Evolutionary conservation across 1,284 basidiomycete species (phyloP).

Genomic region (Athelia psychrophila): DNA sequence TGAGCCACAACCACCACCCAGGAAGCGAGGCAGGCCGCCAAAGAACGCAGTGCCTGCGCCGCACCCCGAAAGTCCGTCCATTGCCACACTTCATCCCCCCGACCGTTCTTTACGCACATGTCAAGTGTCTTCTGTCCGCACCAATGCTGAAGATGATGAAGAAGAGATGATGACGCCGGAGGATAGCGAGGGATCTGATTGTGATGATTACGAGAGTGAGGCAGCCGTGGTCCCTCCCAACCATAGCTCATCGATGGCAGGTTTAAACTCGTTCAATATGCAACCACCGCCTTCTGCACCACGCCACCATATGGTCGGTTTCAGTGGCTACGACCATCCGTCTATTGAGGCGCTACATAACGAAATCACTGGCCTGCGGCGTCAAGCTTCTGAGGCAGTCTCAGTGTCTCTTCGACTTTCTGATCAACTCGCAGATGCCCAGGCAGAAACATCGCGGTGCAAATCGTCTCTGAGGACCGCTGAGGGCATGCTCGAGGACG

Average conservation of each 20-base stretch:
- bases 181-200: conserved; percentile 30
- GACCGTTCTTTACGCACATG: conserved; percentile 3
- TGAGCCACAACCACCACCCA: conserved; percentile 21
- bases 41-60: conserved; percentile 23
- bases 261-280: background rate
- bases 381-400: conserved; percentile 64
- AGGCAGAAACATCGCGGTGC: conserved; percentile 53
- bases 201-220: conserved; percentile 61
- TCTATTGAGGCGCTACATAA: conserved; percentile 57
- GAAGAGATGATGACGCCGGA: conserved; percentile 30
- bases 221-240: conserved; percentile 50
- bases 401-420: conserved; percentile 57
- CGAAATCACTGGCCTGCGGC: conserved; percentile 57
- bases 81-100: conserved; percentile 3
- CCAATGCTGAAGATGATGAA: conserved; percentile 15
- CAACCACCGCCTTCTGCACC: conserved; percentile 25
- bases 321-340: conserved; percentile 20
- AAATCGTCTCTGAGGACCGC: conserved; percentile 48
- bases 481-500: conserved; percentile 59
- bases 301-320: conserved; percentile 17
- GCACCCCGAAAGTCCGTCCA: conserved; percentile 1
- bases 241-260: conserved; percentile 29
- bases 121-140: conserved; percentile 15
- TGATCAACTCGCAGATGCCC: conserved; percentile 60
- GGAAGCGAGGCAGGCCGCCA: conserved; percentile 47